phyloP scores from a whole-genome alignment of 306 rosid species.

The Benincasa hispida region DNA sequence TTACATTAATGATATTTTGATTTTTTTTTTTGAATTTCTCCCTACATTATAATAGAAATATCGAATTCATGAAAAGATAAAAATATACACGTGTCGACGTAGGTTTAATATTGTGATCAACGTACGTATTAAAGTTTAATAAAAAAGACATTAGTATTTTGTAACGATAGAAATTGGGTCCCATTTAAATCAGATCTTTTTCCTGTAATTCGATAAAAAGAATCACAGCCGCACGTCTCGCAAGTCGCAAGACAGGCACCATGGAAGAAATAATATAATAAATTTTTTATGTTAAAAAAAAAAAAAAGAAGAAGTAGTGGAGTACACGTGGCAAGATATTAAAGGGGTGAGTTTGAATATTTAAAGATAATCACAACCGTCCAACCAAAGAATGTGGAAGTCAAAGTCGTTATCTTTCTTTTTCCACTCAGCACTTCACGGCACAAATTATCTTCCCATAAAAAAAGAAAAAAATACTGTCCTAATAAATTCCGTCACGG shows the following conservation, averaged over 20 bases:
- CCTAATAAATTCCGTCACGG: not conserved
- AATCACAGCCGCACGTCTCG: not conserved
- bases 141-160: too few species aligned
- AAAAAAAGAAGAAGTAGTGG: not conserved
- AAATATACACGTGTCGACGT: too few species aligned
- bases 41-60: too few species aligned
- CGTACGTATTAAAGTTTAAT: too few species aligned
- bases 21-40: too few species aligned
- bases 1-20: too few species aligned
- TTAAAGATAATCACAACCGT: not conserved
- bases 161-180: not conserved
- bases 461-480: not conserved
- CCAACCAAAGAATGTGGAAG: conserved; percentile 1
- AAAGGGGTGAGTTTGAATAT: not conserved
- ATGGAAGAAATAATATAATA: not conserved
- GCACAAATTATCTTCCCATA: not conserved
- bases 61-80: too few species aligned
- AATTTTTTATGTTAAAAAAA: not conserved
- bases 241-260: not conserved
- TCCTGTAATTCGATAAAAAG: not conserved
- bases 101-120: too few species aligned
- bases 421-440: not conserved
- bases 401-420: conserved; percentile 1
- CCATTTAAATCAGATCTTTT: not conserved
- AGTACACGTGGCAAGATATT: conserved; percentile 1